Evolutionary conservation across 352 stramenopile species (phyloP).

Genomic region (Globisporangium mamillatum): DNA sequence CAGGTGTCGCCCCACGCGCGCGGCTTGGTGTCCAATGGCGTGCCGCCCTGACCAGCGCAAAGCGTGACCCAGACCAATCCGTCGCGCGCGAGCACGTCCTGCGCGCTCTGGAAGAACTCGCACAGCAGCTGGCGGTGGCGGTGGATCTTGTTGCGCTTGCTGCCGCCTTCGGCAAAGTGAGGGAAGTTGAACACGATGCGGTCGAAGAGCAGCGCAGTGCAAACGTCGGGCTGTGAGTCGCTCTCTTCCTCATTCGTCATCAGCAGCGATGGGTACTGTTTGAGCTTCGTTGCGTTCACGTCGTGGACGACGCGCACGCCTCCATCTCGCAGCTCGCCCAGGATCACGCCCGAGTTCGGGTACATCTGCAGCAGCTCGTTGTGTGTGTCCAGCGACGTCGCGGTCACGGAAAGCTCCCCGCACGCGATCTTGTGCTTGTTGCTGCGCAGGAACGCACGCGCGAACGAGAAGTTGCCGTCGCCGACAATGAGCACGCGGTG

Average conservation of each 20-base stretch:
- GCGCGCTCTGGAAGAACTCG: slow-evolving; percentile 75
- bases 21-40: slow-evolving; percentile 56
- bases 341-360: slow-evolving; percentile 45
- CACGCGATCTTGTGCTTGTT: slow-evolving; percentile 26
- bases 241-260: not conserved
- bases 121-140: slow-evolving; percentile 70
- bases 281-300: slow-evolving; percentile 70
- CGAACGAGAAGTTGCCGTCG: slow-evolving; percentile 86
- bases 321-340: slow-evolving; percentile 49
- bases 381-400: slow-evolving; percentile 67
- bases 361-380: slow-evolving; percentile 76
- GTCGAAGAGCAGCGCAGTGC: slow-evolving; percentile 33
- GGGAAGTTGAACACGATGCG: slow-evolving; percentile 88
- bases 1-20: slow-evolving; percentile 70
- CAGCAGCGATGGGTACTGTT: slow-evolving; percentile 30
- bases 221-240: not conserved
- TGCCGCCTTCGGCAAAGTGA: slow-evolving; percentile 74
- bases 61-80: slow-evolving; percentile 83
- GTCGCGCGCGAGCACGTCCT: slow-evolving; percentile 39
- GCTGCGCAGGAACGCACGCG: slow-evolving; percentile 61
- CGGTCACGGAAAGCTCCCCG: slow-evolving; percentile 35
- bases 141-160: slow-evolving; percentile 82
- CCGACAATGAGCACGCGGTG: slow-evolving; percentile 65
- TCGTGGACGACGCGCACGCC: slow-evolving; percentile 57
- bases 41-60: slow-evolving; percentile 77